Percentiles rank a stretch among this genome's conserved stretches.
Evolutionary conservation across 306 rosid genomes (phyloP).

Genomic region (Vigna mungo): DNA sequence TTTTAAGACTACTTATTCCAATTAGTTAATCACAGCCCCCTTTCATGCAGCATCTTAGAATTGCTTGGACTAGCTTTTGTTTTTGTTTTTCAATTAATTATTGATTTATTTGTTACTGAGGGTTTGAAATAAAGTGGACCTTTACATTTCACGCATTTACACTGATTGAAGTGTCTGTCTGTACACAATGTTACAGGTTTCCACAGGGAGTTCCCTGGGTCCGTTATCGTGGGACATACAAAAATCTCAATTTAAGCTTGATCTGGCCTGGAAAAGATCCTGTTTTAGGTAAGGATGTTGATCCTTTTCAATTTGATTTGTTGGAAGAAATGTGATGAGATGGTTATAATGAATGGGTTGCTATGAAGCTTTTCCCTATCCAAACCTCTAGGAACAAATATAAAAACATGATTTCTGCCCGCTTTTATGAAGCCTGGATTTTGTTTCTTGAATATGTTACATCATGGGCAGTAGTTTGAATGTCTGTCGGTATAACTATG

Average conservation of each 20-base stretch:
- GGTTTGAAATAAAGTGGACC: neutral
- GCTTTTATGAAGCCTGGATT: slow-evolving; percentile 4
- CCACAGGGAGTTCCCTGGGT: slow-evolving; percentile 90
- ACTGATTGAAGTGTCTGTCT: slow-evolving; percentile 37
- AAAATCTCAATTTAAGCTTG: slow-evolving; percentile 69
- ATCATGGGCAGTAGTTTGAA: neutral
- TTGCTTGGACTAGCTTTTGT: neutral
- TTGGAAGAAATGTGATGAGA: neutral
- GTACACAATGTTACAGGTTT: slow-evolving; percentile 60
- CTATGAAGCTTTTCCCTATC: slow-evolving; percentile 29
- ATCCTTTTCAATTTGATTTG: slow-evolving; percentile 25
- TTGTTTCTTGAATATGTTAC: slow-evolving; percentile 20
- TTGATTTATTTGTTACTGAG: neutral
- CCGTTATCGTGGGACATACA: slow-evolving; percentile 75
- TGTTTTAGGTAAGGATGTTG: slow-evolving; percentile 57
- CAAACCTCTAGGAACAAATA: neutral
- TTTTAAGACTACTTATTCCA: slow-evolving; percentile 27
- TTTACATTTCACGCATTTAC: slow-evolving; percentile 8
- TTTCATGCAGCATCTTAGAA: neutral
- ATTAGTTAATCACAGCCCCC: neutral
- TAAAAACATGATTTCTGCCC: slow-evolving; percentile 8
- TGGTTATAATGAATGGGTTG: slow-evolving; percentile 16
- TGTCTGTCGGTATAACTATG: slow-evolving; percentile 9
- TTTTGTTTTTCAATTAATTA: neutral
- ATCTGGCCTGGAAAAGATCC: slow-evolving; percentile 96